These are phyloP conservation scores for Mediolabrus comicus DNA, from an alignment of 108 stramenopile genomes.

Conservation along the genomic window DNA sequence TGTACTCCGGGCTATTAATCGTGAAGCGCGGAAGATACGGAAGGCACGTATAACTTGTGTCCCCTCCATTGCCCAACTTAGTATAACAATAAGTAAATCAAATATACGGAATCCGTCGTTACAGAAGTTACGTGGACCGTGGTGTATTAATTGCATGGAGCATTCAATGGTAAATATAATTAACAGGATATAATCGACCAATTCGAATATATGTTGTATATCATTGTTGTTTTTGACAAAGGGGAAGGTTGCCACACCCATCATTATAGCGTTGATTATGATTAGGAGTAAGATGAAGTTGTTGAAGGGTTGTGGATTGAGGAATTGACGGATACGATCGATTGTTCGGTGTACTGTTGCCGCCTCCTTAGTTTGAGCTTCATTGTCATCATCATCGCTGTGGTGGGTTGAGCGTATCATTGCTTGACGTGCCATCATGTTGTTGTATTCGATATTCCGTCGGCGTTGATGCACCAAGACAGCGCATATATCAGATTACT, in stretches of 20 bases:
- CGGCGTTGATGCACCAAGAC: too few species aligned
- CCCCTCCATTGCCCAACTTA: conserved; percentile 56
- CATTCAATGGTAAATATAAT: conserved; percentile 74
- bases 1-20: conserved; percentile 64
- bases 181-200: conserved; percentile 52
- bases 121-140: conserved; percentile 39
- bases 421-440: too few species aligned
- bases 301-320: not conserved
- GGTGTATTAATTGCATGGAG: conserved; percentile 56
- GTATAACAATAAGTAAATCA: conserved; percentile 63
- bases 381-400: too few species aligned
- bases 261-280: conserved; percentile 69
- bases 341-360: too few species aligned
- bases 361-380: too few species aligned
- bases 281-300: conserved; percentile 54
- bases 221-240: conserved; percentile 47
- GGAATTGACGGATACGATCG: not conserved
- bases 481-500: too few species aligned
- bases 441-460: too few species aligned
- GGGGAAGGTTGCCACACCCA: conserved; percentile 73
- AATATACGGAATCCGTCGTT: conserved; percentile 70
- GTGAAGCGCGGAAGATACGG: conserved; percentile 71
- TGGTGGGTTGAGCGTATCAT: too few species aligned
- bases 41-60: conserved; percentile 75
- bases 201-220: conserved; percentile 40